Base-by-base conservation (phyloP, 148 eudicot species). In the Fagopyrum tataricum region DNA sequence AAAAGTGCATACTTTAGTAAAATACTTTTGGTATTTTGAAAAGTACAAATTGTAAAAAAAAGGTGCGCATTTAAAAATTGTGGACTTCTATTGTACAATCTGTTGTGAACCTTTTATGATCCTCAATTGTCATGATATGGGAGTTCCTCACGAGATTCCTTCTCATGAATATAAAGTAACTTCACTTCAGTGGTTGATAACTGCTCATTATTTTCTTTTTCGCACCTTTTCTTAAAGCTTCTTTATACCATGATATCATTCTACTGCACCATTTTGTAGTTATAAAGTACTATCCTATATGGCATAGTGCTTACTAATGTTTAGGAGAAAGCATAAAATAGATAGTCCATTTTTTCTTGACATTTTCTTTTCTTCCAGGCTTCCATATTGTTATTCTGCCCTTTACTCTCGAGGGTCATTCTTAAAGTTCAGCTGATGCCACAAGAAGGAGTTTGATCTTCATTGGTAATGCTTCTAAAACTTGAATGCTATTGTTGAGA, bases 401-500 rank as follows among this genome's bases (percentile, higher is more conserved):
- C 85, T 58, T 72, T 83, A 42, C 73, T 80, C 68, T 76, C 81
- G 49, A 83, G 73, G 75, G 56, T 83, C 73, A 77, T 83, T 75
- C 81, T 83, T 37, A 78, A 80, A 67, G 74, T 83, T 64, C 83
- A 67, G 67, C 74, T 80, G 73, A 74, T 68, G 78, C 86, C 86
- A n/a, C 83, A 76, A 64, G 86, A 83, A 71, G n/a, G n/a, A n/a
- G n/a, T n/a, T n/a, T n/a, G n/a, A n/a, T n/a, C n/a, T n/a, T n/a
- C n/a, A n/a, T n/a, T n/a, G n/a, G n/a, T n/a, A n/a, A n/a, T n/a
- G n/a, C n/a, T n/a, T n/a, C n/a, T n/a, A n/a, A n/a, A n/a, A n/a
- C n/a, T n/a, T n/a, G n/a, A n/a, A n/a, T n/a, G n/a, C n/a, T n/a
- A n/a, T n/a, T n/a, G n/a, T n/a, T n/a, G n/a, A n/a, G n/a, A n/a